Base-by-base conservation (phyloP, 2,329 filamentous ascomycete genomes). In the Ophiognomonia clavigignenti-juglandacearum region DNA sequence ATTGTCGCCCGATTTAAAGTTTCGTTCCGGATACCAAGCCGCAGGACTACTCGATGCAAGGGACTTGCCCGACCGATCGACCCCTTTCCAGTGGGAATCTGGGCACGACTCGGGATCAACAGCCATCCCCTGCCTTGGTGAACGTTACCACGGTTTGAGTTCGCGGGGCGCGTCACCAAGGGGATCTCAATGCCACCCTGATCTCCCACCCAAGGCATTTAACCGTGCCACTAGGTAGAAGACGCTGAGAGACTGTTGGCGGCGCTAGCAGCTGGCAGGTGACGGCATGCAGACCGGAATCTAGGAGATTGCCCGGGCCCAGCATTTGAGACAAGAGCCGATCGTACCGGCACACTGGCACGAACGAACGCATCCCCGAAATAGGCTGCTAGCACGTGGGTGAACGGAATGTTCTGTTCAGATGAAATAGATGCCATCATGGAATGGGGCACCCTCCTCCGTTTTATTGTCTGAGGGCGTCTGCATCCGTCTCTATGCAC, bases 71-170 rank as follows among this genome's bases (percentile, higher is more conserved):
- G 47, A 35, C 36, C 20, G 18, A 37, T 24, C 29, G 41, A 34
- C 24, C 35, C 31, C 42, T 18, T 39, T 11, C n/a, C 44, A 22
- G 24, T 36, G 20, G 19, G 32, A 46, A 35, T 31, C 37, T 46
- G 44, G 44, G 37, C 44, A 40, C 40, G n/a, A n/a, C n/a, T n/a
- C n/a, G n/a, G n/a, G n/a, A n/a, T n/a, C n/a, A n/a, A n/a, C n/a
- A n/a, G n/a, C n/a, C n/a, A n/a, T n/a, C n/a, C n/a, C n/a, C n/a
- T 45, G 43, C 23, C 35, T 26, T n/a, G 31, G 16, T 26, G 36
- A 40, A 48, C 46, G 31, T 48, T 18, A 43, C 26, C 46, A 37
- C 36, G 36, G 35, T 45, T 45, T 39, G 43, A 10, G 24, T 32
- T 32, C 29, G 11, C 13, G 8, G 34, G 18, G n/a, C 19, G 34